These are phyloP conservation scores for Plenodomus biglobosus DNA, from an alignment of 2,329 filamentous ascomycete genomes.

Conservation along the genomic window DNA sequence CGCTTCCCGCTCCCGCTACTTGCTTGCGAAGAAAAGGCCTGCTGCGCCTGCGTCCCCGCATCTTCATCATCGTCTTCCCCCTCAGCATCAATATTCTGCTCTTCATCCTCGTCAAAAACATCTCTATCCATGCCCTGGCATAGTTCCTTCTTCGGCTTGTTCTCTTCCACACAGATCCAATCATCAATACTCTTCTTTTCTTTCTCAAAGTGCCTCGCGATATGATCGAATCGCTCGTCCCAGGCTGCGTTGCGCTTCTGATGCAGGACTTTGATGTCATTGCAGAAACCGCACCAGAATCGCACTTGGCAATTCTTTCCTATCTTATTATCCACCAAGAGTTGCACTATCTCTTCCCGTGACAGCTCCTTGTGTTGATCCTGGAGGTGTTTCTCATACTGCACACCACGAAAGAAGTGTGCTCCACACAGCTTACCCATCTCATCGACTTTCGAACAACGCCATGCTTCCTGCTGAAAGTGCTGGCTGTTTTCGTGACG, in stretches of 20 bases:
- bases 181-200: slow-evolving; percentile 56
- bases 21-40: no score
- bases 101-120: slow-evolving; percentile 20
- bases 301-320: slow-evolving; percentile 64
- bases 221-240: slow-evolving; percentile 69
- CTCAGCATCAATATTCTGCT: slow-evolving; percentile 3
- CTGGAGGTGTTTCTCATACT: slow-evolving; percentile 64
- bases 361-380: slow-evolving; percentile 50
- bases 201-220: slow-evolving; percentile 70
- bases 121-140: slow-evolving; percentile 22
- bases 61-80: slow-evolving; percentile 5
- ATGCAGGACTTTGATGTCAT: slow-evolving; percentile 55
- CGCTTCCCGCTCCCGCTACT: background rate
- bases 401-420: slow-evolving; percentile 60
- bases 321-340: slow-evolving; percentile 59
- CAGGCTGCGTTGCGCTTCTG: slow-evolving; percentile 57
- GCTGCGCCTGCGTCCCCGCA: no score
- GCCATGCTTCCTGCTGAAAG: slow-evolving; percentile 69
- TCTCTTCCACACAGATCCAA: slow-evolving; percentile 55
- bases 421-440: slow-evolving; percentile 53
- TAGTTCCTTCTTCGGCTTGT: slow-evolving; percentile 38
- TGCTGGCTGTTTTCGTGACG: slow-evolving; percentile 84
- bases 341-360: slow-evolving; percentile 37
- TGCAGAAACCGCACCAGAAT: slow-evolving; percentile 91
- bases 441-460: slow-evolving; percentile 54